Conservation (phyloP, 2,329 filamentous ascomycete genomes). For the Dendrostoma leiphaemia region DNA sequence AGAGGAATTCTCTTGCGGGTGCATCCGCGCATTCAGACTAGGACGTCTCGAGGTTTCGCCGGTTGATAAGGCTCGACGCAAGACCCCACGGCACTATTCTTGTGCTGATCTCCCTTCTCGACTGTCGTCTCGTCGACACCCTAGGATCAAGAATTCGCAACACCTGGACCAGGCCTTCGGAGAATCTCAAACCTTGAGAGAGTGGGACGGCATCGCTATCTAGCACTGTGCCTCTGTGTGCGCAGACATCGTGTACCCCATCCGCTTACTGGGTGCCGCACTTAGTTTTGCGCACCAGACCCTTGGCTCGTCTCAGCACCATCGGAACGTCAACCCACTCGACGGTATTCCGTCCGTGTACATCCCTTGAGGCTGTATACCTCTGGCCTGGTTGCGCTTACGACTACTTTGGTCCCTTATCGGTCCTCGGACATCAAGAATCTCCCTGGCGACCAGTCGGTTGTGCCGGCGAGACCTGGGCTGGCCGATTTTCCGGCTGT, state of each 20-base stretch:
- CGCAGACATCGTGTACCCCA: not conserved
- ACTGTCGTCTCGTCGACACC: not conserved
- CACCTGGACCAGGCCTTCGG: not conserved
- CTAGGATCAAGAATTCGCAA: not conserved
- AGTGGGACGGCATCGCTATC: too few species aligned
- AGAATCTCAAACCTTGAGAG: not conserved
- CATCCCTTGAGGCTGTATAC: not conserved
- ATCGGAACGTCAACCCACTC: not conserved
- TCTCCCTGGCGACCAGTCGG: not conserved
- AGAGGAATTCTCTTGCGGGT: not conserved
- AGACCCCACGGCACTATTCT: not conserved
- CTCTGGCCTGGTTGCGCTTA: not conserved
- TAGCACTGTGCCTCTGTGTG: not conserved
- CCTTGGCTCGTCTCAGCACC: not conserved
- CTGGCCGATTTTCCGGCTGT: conserved; percentile 7
- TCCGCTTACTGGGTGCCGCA: not conserved
- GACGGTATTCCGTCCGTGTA: not conserved
- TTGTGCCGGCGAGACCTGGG: not conserved
- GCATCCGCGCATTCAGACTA: not conserved
- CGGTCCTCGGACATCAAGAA: not conserved
- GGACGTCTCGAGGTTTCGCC: not conserved
- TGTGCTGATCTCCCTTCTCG: not conserved
- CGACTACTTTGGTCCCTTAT: conserved; percentile 1
- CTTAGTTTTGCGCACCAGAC: not conserved
- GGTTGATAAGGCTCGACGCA: conserved; percentile 7